Conservation (phyloP, 2,329 filamentous ascomycete species). For the Hypomyces perniciosus region DNA sequence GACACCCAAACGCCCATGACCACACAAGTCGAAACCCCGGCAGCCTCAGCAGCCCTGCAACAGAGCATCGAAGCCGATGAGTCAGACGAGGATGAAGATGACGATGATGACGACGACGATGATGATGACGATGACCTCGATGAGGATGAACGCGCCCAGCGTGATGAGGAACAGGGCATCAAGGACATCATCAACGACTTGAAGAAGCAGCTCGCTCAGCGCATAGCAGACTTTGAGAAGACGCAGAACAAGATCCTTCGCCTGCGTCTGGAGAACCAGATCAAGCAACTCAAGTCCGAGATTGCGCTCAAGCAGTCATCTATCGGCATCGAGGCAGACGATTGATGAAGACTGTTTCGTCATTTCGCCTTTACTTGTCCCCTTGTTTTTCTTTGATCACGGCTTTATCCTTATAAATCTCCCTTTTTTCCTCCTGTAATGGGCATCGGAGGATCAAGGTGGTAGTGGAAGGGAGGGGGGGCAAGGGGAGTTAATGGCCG, state of each 20-base stretch:
- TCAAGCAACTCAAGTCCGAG: slow-evolving; percentile 41
- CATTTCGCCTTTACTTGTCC: background rate
- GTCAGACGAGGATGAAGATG: slow-evolving; percentile 38
- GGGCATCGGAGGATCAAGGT: too few relatives aligned
- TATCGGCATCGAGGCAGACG: slow-evolving; percentile 35
- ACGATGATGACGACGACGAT: slow-evolving; percentile 35
- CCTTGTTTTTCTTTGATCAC: too few relatives aligned
- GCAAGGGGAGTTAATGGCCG: background rate
- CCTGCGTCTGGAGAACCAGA: slow-evolving; percentile 43
- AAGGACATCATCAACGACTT: slow-evolving; percentile 50
- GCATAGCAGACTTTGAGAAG: slow-evolving; percentile 38
- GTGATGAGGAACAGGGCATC: slow-evolving; percentile 48
- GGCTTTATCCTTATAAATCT: background rate
- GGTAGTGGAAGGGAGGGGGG: background rate
- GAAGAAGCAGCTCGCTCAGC: slow-evolving; percentile 42
- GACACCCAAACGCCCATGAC: slow-evolving; percentile 43
- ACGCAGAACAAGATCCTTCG: slow-evolving; percentile 44
- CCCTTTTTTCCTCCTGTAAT: background rate
- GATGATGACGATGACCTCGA: slow-evolving; percentile 47
- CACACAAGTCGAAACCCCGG: slow-evolving; percentile 39
- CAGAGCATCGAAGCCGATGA: slow-evolving; percentile 39
- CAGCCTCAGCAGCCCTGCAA: slow-evolving; percentile 30
- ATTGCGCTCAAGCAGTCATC: slow-evolving; percentile 41
- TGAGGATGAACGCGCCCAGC: slow-evolving; percentile 45
- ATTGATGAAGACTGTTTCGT: slow-evolving; percentile 16